Percentiles rank a stretch among this genome's conserved stretches.
phyloP scores from a whole-genome alignment of 805 yeast genomes.

The Danielia oregonensis region DNA sequence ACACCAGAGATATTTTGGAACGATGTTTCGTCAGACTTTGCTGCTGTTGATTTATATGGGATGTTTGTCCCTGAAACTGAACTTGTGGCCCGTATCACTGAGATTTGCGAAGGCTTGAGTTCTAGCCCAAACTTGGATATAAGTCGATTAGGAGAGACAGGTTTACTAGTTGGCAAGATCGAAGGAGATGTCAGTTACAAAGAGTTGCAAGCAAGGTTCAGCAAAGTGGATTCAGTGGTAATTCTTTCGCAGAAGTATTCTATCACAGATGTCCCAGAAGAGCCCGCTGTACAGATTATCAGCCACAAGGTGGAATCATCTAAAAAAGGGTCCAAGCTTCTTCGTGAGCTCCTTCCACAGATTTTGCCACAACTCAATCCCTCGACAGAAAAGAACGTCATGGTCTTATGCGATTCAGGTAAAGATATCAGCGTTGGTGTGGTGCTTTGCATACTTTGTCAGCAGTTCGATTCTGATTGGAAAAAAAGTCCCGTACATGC shows the following conservation, averaged over 20 bases:
- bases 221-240: constrained; percentile 14
- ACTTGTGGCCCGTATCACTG: constrained; percentile 16
- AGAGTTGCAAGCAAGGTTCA: not conserved
- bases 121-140: constrained; percentile 8
- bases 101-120: constrained; percentile 5
- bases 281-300: constrained; percentile 5
- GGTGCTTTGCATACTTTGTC: constrained; percentile 48
- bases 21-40: constrained; percentile 11
- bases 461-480: constrained; percentile 44
- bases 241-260: constrained; percentile 20
- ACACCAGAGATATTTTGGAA: constrained; percentile 59
- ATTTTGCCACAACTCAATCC: constrained; percentile 31
- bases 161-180: constrained; percentile 26
- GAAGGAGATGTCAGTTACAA: constrained; percentile 10
- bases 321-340: constrained; percentile 65
- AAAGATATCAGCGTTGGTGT: constrained; percentile 65
- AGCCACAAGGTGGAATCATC: constrained; percentile 26
- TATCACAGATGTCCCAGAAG: constrained; percentile 8
- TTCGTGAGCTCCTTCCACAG: constrained; percentile 46
- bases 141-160: constrained; percentile 19
- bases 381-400: constrained; percentile 11
- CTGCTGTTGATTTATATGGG: constrained; percentile 21
- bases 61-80: constrained; percentile 21
- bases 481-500: constrained; percentile 15
- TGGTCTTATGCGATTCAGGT: constrained; percentile 62